phyloP scores from a whole-genome alignment of 495 filamentous ascomycete species.

The Lasiosphaeria miniovina region DNA sequence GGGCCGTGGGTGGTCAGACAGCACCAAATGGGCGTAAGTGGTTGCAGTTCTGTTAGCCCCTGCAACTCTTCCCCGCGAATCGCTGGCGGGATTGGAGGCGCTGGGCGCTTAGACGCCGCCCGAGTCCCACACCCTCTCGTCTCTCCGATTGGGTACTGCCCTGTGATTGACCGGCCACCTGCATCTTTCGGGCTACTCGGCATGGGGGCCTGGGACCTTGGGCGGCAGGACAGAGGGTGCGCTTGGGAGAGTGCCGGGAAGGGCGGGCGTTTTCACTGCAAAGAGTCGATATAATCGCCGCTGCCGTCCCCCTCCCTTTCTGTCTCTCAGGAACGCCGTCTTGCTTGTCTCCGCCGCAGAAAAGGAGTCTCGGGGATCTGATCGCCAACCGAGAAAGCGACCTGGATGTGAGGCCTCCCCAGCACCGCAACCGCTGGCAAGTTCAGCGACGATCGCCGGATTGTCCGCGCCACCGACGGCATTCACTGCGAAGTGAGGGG shows the following conservation, averaged over 20 bases:
- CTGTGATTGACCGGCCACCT: conserved; percentile 30
- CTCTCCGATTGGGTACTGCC: conserved; percentile 26
- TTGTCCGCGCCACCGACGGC: background rate
- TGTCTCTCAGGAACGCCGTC: conserved; percentile 5
- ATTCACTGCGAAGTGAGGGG: background rate
- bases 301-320: conserved; percentile 11
- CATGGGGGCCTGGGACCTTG: conserved; percentile 16
- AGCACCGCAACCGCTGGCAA: background rate
- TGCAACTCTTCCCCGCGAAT: conserved; percentile 6
- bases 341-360: background rate
- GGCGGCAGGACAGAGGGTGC: conserved; percentile 20
- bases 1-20: conserved; percentile 1
- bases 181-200: conserved; percentile 29
- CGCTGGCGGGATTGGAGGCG: conserved; percentile 22
- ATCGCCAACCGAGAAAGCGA: background rate
- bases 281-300: conserved; percentile 11
- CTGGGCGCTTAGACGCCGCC: conserved; percentile 29
- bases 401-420: conserved; percentile 12
- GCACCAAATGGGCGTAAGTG: background rate
- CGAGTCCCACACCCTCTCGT: conserved; percentile 5
- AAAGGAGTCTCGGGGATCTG: background rate
- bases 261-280: background rate
- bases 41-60: conserved; percentile 4
- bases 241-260: background rate
- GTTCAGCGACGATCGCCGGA: conserved; percentile 1